A percentile compares a stretch with the other conserved stretches of the same genome.
phyloP scores from a whole-genome alignment of 1,139 yeast species.

The Zygoascus meyerae region DNA sequence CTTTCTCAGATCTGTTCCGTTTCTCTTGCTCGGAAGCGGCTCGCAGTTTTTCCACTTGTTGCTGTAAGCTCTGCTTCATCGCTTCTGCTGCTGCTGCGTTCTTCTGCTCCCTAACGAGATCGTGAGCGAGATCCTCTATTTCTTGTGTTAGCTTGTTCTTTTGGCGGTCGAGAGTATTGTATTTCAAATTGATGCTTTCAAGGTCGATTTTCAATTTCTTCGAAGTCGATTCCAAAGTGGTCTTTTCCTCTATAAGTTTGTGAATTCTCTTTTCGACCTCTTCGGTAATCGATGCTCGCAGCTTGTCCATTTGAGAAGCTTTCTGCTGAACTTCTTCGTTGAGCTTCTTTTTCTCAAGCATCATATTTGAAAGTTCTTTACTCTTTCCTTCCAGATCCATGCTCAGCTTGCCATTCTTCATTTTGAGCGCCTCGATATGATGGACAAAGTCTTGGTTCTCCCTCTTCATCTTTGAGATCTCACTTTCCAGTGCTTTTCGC shows the following conservation, averaged over 20 bases:
- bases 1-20: constrained; percentile 28
- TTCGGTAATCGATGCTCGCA: constrained; percentile 33
- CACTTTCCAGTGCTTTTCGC: constrained; percentile 34
- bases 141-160: constrained; percentile 72
- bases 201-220: constrained; percentile 31
- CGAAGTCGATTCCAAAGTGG: constrained; percentile 39
- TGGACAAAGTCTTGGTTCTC: constrained; percentile 23
- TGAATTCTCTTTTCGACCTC: constrained; percentile 44
- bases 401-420: constrained; percentile 27
- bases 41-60: constrained; percentile 23
- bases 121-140: constrained; percentile 54
- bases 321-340: constrained; percentile 24
- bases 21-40: constrained; percentile 24
- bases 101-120: constrained; percentile 28
- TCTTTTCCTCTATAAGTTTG: constrained; percentile 26
- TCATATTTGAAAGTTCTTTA: constrained; percentile 10
- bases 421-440: constrained; percentile 19
- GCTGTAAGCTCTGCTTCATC: constrained; percentile 21
- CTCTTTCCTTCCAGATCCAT: constrained; percentile 17
- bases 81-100: constrained; percentile 25
- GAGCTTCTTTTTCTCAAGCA: constrained; percentile 28
- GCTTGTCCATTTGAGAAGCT: constrained; percentile 33
- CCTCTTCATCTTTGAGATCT: constrained; percentile 22
- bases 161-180: constrained; percentile 24
- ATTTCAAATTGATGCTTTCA: constrained; percentile 22